phyloP scores from a whole-genome alignment of 352 stramenopile genomes.

The Phytophthora aleatoria region DNA sequence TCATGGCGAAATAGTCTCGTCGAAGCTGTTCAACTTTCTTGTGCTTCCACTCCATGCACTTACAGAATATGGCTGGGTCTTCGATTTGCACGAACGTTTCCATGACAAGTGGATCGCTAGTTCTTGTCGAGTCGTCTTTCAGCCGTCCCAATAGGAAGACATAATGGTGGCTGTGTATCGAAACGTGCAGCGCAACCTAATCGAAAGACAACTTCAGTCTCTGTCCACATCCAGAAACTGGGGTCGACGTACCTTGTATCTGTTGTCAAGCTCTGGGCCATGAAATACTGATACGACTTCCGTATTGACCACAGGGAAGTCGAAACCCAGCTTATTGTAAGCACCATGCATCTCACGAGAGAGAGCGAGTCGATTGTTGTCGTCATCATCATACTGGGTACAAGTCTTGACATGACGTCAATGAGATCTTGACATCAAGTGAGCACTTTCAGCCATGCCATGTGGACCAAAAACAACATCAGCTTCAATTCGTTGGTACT shows the following conservation, averaged over 20 bases:
- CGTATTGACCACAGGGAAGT: neutral
- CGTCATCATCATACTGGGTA: neutral
- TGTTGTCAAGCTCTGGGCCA: neutral
- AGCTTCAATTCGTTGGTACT: too few species aligned
- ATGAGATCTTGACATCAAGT: too few species aligned
- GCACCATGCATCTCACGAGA: neutral
- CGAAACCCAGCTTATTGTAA: neutral
- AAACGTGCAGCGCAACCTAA: too few species aligned
- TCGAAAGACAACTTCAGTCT: too few species aligned
- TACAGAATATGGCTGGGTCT: neutral
- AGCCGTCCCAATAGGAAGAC: neutral
- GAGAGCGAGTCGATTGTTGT: neutral
- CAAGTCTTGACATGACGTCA: too few species aligned
- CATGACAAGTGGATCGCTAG: neutral
- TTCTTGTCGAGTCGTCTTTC: neutral
- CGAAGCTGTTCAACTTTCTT: neutral
- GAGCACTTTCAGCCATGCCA: too few species aligned
- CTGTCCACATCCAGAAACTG: too few species aligned
- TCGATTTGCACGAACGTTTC: neutral
- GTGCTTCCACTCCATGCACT: neutral
- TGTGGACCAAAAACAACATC: too few species aligned
- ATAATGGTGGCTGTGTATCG: too few species aligned
- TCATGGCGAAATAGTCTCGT: neutral
- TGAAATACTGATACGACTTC: neutral
- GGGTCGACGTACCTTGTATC: neutral